A percentile compares a stretch with the other conserved stretches of the same genome.
Evolutionary conservation across 1,284 basidiomycete species (phyloP).

Genomic region (Ceraceosorus guamensis): DNA sequence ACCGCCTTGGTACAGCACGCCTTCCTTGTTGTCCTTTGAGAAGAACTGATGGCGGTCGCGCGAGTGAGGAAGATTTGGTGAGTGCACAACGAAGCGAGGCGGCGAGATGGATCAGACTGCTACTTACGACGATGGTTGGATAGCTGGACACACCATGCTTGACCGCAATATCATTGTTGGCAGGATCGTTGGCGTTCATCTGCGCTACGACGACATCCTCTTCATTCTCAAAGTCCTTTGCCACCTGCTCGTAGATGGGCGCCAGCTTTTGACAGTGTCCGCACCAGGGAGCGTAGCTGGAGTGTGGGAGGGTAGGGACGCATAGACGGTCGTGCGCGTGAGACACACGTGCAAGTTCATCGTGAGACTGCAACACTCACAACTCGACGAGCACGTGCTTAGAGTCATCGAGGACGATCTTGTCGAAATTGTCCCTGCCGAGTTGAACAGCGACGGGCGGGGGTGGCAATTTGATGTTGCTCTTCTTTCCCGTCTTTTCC

Average conservation of each 20-base stretch:
- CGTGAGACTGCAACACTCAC: constrained; percentile 72
- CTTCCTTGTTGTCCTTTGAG: constrained; percentile 61
- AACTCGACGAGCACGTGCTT: constrained; percentile 86
- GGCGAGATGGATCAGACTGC: background rate
- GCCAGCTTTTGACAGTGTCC: constrained; percentile 64
- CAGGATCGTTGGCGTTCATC: constrained; percentile 76
- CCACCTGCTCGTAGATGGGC: constrained; percentile 79
- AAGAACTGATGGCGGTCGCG: constrained; percentile 58
- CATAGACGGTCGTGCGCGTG: no score
- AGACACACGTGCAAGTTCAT: constrained; percentile 56
- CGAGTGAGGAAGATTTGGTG: background rate
- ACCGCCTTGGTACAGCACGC: constrained; percentile 62
- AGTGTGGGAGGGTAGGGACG: constrained; percentile 3
- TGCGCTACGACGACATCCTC: constrained; percentile 75
- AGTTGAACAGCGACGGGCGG: constrained; percentile 66
- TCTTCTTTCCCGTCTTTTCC: constrained; percentile 69
- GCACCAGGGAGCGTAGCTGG: constrained; percentile 45
- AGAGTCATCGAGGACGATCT: constrained; percentile 63
- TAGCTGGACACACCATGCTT: constrained; percentile 65
- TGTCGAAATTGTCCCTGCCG: constrained; percentile 66
- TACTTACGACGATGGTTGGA: constrained; percentile 65
- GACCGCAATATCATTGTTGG: constrained; percentile 67
- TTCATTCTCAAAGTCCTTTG: constrained; percentile 63
- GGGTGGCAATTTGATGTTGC: constrained; percentile 73
- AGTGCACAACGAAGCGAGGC: background rate